phyloP scores from a whole-genome alignment of 306 rosid species.

The Mimosa bimucronata region DNA sequence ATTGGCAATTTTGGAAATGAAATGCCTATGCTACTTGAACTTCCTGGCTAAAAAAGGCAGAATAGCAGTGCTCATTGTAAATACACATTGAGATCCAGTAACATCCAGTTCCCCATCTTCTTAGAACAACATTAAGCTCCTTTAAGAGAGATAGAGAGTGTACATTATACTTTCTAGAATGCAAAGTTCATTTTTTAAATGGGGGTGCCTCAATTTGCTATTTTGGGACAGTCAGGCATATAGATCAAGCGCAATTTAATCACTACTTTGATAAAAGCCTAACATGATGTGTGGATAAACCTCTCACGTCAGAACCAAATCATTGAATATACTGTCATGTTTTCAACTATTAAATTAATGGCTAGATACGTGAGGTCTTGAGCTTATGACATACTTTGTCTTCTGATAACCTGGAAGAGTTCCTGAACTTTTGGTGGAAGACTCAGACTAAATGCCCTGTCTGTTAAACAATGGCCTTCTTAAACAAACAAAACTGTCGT shows the following conservation, averaged over 20 bases:
- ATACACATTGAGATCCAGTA: conserved; percentile 20
- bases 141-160: conserved; percentile 4
- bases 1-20: neutral
- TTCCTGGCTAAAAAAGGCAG: conserved; percentile 24
- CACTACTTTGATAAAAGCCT: neutral
- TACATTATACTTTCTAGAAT: conserved; percentile 2
- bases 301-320: conserved; percentile 10
- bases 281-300: neutral
- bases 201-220: neutral
- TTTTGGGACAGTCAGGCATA: too few species aligned
- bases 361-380: conserved; percentile 20
- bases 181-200: conserved; percentile 5
- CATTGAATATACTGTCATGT: conserved; percentile 10
- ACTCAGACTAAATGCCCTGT: conserved; percentile 4
- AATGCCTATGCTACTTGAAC: conserved; percentile 8
- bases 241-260: neutral
- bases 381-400: conserved; percentile 15
- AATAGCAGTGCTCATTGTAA: neutral
- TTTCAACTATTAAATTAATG: neutral
- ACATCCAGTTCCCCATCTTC: conserved; percentile 12
- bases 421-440: conserved; percentile 27
- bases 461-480: conserved; percentile 15
- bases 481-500: neutral
- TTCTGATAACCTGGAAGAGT: conserved; percentile 23
- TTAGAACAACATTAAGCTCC: neutral